Evolutionary conservation across 495 filamentous ascomycete genomes (phyloP), one percentile per base, ranked within the genome.

Genomic region (Terfezia boudieri): DNA sequence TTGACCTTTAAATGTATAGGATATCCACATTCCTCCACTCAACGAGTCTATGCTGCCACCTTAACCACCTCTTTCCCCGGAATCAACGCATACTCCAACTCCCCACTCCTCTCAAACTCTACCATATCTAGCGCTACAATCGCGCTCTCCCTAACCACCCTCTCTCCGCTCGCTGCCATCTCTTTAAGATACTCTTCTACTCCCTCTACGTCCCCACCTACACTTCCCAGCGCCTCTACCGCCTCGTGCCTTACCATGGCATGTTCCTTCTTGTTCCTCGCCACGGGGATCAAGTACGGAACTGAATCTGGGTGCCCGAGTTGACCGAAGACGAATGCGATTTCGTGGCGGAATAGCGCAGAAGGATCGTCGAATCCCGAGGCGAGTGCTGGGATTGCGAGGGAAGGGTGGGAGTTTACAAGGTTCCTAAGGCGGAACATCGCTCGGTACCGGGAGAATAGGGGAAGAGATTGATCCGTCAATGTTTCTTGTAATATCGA

Each of bases 161-260:
- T 76, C 68, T 95, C 90, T 43, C 82, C 77, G 67, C 96, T 92
- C 60, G 93, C 73, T 51, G 94, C 68, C 69, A 94, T 96, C 58
- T 73, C 74, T 70, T 78, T 83, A 67, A 99, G 64, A 4, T 78
- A 81, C 53, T 83, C 80, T 62, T 94, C 87, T 26, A 96, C 92
- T 10, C 88, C 89, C 53, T 92, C 84, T 62, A 92, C 86, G 23
- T 90, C 86, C 5, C n/a, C 12, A 16, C 89, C 90, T 22, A 99
- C 73, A 61, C 87, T 94, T 8, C 90, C 90, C n/a, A 99, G 78
- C 22, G 90, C 90, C 68, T 99, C 90, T 5, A 92, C 90, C 49
- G 90, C 90, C 67, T 99, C 90, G 66, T 99, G 90, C 55, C 90
- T 78, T 57, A 99, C 90, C 90, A 99, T 99, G 59, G 87, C 83